Base-by-base conservation (phyloP, 1,139 yeast genomes). In the Geotrichum restrictum region DNA sequence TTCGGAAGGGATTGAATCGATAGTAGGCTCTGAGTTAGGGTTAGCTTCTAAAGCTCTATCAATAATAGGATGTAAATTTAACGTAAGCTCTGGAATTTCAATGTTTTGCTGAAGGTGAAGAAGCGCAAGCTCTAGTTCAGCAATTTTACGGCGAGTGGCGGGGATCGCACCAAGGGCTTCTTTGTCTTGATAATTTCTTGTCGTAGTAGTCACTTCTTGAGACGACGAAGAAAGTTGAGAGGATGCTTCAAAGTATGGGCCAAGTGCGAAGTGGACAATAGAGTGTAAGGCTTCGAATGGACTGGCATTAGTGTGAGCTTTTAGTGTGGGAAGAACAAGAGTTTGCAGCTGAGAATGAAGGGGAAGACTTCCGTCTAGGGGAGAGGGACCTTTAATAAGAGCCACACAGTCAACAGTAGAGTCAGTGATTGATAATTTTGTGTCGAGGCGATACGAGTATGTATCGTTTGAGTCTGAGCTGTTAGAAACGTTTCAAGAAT, bases 61-160 rank as follows among this genome's bases (percentile, higher is more conserved):
- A 3, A 88, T 71, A 10, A 67, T 64, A 0, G 83, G 82, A 62
- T 87, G 93, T 1, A 80, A 70, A 0, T 77, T 65, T 2, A 76
- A 63, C 2, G 74, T 61, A 27, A 88, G 68, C 59, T 85, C 82
- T 0, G 96, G 96, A 1, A 81, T 76, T 52, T 82, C 85, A 27
- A 85, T 78, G 43, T 80, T 75, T 57, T 83, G 86, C 58, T 85
- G 85, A 29, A 88, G 70, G 63, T 84, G 84, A 57, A 82, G 82
- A 34, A 89, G 72, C 0, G 94, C 82, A 14, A 80, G 65, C 1
- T 87, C 80, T 31, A 88, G 70, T 57, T 88, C 96, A 34, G 79
- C 78, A 54, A 89, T 77, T 62, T 83, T 86, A 64, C 80, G 29
- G 46, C 70, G 39, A 14, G 65, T 51, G 11, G 60, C 54, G 14